phyloP scores from a whole-genome alignment of 2,329 filamentous ascomycete genomes.

The Cadophora sp. region DNA sequence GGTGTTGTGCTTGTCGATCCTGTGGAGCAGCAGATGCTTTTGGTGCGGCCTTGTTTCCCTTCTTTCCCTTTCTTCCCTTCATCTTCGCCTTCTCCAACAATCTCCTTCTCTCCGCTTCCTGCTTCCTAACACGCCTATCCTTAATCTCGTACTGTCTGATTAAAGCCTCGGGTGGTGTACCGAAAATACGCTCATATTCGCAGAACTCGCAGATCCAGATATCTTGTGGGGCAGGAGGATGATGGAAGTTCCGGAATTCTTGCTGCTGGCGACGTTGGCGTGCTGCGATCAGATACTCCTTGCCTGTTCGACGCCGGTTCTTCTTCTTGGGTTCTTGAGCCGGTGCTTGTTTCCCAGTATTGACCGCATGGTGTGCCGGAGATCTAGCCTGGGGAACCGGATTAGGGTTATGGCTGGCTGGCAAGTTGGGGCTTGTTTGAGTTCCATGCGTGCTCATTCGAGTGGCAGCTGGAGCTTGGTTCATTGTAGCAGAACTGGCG shows the following conservation, averaged over 20 bases:
- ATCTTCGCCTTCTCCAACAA: constrained; percentile 92
- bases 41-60: constrained; percentile 65
- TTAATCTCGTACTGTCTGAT: constrained; percentile 95
- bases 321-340: constrained; percentile 56
- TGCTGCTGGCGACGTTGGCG: constrained; percentile 79
- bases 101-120: constrained; percentile 84
- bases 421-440: constrained; percentile 44
- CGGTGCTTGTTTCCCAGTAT: constrained; percentile 47
- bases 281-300: constrained; percentile 77
- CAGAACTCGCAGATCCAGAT: constrained; percentile 98
- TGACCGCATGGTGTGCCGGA: constrained; percentile 46
- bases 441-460: constrained; percentile 43
- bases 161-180: constrained; percentile 80
- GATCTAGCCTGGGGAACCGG: constrained; percentile 38
- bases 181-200: constrained; percentile 96
- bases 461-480: constrained; percentile 35
- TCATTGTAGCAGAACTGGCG: constrained; percentile 34
- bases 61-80: constrained; percentile 89
- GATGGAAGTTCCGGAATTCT: constrained; percentile 76
- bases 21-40: constrained; percentile 35
- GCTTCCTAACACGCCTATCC: constrained; percentile 82
- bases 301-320: constrained; percentile 71
- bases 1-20: constrained; percentile 45
- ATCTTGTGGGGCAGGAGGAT: constrained; percentile 74
- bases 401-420: constrained; percentile 23